These are phyloP conservation scores for Arthroderma sp. DNA, from an alignment of 2,329 filamentous ascomycete genomes.

Conservation along the genomic window DNA sequence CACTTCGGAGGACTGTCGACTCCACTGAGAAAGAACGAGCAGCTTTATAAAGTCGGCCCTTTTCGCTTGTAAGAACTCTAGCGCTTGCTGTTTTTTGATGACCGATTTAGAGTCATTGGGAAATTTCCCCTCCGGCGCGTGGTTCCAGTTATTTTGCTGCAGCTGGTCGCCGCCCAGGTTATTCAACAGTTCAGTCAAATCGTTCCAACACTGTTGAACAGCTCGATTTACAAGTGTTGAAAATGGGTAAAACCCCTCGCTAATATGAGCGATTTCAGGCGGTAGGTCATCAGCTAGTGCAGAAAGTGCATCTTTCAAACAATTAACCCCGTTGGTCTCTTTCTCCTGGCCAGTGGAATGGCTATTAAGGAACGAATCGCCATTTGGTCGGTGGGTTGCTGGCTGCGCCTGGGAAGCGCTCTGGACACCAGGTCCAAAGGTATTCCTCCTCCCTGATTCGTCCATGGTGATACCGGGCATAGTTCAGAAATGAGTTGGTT, in stretches of 20 bases:
- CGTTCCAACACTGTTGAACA: slow-evolving; percentile 70
- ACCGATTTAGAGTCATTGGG: too few relatives aligned
- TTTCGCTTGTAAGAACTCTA: slow-evolving; percentile 66
- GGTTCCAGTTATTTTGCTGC: slow-evolving; percentile 27
- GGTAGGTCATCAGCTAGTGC: slow-evolving; percentile 21
- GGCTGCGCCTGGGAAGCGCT: slow-evolving; percentile 15
- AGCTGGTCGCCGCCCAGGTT: slow-evolving; percentile 57
- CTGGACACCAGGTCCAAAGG: slow-evolving; percentile 14
- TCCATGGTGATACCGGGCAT: slow-evolving; percentile 33
- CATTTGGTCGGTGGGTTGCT: slow-evolving; percentile 16
- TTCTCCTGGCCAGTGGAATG: not conserved
- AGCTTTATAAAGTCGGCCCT: slow-evolving; percentile 88
- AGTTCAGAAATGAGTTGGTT: slow-evolving; percentile 11
- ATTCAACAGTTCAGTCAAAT: slow-evolving; percentile 55
- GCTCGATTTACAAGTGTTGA: slow-evolving; percentile 62
- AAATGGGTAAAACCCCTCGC: slow-evolving; percentile 62
- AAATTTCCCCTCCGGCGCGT: slow-evolving; percentile 46
- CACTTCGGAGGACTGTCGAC: slow-evolving; percentile 62
- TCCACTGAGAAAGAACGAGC: slow-evolving; percentile 83
- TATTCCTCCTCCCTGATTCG: slow-evolving; percentile 9
- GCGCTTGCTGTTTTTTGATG: slow-evolving; percentile 56
- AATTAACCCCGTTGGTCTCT: not conserved
- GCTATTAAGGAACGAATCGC: slow-evolving; percentile 10
- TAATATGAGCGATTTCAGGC: slow-evolving; percentile 53
- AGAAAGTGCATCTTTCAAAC: not conserved